Conservation (phyloP, 2,329 filamentous ascomycete genomes). For the Fusarium robinianum region DNA sequence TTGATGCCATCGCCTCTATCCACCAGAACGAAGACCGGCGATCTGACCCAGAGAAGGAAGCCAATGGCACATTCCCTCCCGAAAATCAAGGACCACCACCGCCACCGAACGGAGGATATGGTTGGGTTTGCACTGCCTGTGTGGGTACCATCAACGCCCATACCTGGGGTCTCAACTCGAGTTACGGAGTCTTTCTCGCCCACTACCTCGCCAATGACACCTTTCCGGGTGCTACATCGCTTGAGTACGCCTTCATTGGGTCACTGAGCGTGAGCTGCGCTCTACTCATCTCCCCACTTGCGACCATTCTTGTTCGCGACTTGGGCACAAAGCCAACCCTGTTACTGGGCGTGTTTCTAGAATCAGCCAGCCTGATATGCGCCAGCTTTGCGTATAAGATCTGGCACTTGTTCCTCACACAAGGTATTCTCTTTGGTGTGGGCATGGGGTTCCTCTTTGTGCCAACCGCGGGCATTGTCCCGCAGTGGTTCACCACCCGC, state of each 20-base stretch:
- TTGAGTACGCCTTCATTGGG: constrained; percentile 79
- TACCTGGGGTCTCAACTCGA: constrained; percentile 73
- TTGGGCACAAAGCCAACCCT: constrained; percentile 69
- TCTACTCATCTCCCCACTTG: constrained; percentile 69
- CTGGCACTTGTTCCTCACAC: constrained; percentile 77
- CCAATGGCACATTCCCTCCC: constrained; percentile 15
- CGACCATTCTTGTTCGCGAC: constrained; percentile 62
- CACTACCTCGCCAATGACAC: constrained; percentile 60
- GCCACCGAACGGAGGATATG: constrained; percentile 65
- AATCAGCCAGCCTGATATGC: constrained; percentile 67
- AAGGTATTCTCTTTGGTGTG: constrained; percentile 76
- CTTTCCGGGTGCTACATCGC: constrained; percentile 65
- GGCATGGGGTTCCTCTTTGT: constrained; percentile 81
- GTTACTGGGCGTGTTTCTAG: constrained; percentile 65
- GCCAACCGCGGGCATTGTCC: constrained; percentile 66
- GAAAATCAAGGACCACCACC: constrained; percentile 32
- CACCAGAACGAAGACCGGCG: constrained; percentile 11
- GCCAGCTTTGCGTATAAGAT: constrained; percentile 70
- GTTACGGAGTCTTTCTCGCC: constrained; percentile 57
- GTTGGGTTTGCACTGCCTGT: constrained; percentile 49
- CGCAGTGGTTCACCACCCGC: constrained; percentile 74
- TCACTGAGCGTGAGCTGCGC: constrained; percentile 49
- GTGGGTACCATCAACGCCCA: constrained; percentile 64
- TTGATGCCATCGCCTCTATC: constrained; percentile 26
- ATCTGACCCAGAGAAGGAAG: constrained; percentile 15